phyloP scores from a whole-genome alignment of 257 asterid species.

The Solanum virginianum region DNA sequence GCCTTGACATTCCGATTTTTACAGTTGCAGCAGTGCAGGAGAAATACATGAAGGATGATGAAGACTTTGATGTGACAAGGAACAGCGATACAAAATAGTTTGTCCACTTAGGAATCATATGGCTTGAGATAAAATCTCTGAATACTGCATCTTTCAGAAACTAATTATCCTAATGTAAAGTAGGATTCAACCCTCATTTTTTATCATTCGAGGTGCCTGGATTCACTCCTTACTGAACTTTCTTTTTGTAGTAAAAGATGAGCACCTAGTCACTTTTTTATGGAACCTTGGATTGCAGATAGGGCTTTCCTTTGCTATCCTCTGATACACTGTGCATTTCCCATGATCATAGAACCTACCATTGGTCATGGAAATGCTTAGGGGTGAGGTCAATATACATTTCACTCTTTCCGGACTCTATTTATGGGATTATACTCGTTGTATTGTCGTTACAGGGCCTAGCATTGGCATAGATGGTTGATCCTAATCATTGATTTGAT shows the following conservation, averaged over 20 bases:
- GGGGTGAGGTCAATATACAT: background rate
- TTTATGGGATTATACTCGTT: background rate
- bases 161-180: background rate
- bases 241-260: background rate
- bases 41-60: constrained; percentile 87
- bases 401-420: background rate
- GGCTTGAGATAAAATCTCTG: background rate
- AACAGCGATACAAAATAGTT: background rate
- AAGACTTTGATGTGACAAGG: constrained; percentile 14
- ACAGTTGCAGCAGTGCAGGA: constrained; percentile 99
- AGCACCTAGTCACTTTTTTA: background rate
- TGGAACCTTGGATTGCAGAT: too few species aligned
- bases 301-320: background rate
- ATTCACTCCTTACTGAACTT: background rate
- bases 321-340: background rate
- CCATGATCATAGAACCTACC: background rate
- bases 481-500: background rate
- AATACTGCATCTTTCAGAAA: background rate
- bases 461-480: too few species aligned
- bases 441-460: background rate
- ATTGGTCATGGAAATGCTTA: too few species aligned
- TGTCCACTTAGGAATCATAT: background rate
- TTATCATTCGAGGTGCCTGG: background rate
- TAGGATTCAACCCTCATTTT: background rate
- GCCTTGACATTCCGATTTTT: constrained; percentile 44